Conservation (phyloP, 2,329 filamentous ascomycete species). For the Macrophomina phaseolina region DNA sequence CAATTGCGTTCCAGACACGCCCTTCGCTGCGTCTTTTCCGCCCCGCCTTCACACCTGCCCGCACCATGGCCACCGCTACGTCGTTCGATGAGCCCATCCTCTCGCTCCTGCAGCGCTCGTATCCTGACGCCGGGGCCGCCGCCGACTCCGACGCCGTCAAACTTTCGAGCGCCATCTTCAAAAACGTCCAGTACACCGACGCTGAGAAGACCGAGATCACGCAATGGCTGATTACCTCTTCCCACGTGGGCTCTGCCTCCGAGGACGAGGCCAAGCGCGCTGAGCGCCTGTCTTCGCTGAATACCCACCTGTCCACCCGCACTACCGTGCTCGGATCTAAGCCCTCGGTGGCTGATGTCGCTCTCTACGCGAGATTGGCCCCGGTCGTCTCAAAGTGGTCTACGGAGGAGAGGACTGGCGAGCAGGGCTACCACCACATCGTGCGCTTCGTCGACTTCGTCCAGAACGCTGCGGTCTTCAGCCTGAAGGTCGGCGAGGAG, state of each 20-base stretch:
- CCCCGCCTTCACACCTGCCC: constrained; percentile 34
- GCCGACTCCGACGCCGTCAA: constrained; percentile 46
- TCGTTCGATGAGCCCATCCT: constrained; percentile 43
- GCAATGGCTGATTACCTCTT: constrained; percentile 83
- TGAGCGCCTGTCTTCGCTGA: constrained; percentile 77
- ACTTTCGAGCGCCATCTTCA: constrained; percentile 68
- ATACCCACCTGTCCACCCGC: constrained; percentile 84
- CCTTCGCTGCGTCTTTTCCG: constrained; percentile 39
- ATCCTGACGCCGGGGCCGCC: constrained; percentile 44
- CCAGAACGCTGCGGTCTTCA: constrained; percentile 79
- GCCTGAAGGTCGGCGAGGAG: constrained; percentile 69
- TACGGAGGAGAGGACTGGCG: constrained; percentile 84
- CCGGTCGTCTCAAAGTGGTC: constrained; percentile 80
- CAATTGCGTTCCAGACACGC: constrained; percentile 36
- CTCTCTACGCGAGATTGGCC: constrained; percentile 78
- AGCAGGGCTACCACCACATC: constrained; percentile 87
- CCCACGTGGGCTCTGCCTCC: constrained; percentile 67
- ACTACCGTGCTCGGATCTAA: constrained; percentile 90
- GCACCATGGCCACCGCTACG: constrained; percentile 41
- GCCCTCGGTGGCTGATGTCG: constrained; percentile 85
- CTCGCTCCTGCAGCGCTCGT: constrained; percentile 44
- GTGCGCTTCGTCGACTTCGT: constrained; percentile 93
- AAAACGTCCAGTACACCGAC: constrained; percentile 72
- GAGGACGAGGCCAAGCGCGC: constrained; percentile 63
- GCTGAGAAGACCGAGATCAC: constrained; percentile 85